Percentiles rank a stretch among this genome's conserved stretches.
phyloP scores from a whole-genome alignment of 495 filamentous ascomycete species.

The Thermochaetoides thermophila region DNA sequence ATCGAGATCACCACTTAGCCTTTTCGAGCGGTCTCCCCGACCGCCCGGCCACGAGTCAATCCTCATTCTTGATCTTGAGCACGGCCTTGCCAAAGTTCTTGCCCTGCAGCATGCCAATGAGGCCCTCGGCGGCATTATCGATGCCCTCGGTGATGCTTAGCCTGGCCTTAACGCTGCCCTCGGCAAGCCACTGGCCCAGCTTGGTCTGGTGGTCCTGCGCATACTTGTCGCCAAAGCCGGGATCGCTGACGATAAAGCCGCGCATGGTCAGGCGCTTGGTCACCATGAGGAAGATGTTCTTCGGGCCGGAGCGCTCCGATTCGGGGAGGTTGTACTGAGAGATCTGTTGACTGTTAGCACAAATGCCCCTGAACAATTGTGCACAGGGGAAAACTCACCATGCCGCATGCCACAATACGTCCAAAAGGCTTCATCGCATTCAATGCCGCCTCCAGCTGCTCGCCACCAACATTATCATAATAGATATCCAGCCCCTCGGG shows the following conservation, averaged over 20 bases:
- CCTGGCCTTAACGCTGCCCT: constrained; percentile 65
- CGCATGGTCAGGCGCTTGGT: constrained; percentile 37
- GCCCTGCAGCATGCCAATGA: constrained; percentile 76
- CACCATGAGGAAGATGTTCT: constrained; percentile 42
- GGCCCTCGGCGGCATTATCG: constrained; percentile 64
- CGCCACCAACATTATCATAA: constrained; percentile 89
- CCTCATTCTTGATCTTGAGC: constrained; percentile 44
- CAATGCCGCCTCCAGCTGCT: constrained; percentile 68
- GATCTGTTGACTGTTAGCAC: constrained; percentile 32
- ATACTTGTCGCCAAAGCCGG: constrained; percentile 56
- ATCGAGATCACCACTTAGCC: too few relatives aligned
- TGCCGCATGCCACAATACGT: constrained; percentile 46
- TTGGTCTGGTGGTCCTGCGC: constrained; percentile 64
- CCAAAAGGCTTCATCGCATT: constrained; percentile 54
- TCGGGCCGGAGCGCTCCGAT: constrained; percentile 49
- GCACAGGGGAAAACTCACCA: constrained; percentile 22
- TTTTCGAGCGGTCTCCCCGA: neutral
- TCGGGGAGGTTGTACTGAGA: constrained; percentile 59
- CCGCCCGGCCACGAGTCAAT: neutral
- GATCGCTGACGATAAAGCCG: constrained; percentile 61
- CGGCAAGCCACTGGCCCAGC: constrained; percentile 69
- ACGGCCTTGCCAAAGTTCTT: constrained; percentile 91
- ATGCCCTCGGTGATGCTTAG: constrained; percentile 61
- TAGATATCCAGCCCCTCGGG: constrained; percentile 87
- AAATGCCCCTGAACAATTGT: constrained; percentile 4